Conservation (phyloP, 148 eudicot genomes). For the Rhododendron ovatum region DNA sequence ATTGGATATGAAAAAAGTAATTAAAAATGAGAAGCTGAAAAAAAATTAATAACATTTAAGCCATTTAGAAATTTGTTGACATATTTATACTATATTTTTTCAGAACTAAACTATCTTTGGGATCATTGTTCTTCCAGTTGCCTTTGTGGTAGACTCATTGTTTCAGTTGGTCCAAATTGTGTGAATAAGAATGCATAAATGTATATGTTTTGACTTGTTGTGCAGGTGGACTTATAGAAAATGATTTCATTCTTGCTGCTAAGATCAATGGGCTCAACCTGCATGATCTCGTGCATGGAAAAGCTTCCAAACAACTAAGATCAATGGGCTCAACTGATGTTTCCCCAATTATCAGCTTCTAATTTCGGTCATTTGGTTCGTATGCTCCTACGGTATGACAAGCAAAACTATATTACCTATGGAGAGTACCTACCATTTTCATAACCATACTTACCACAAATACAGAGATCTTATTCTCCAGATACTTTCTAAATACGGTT, state of each 20-base stretch:
- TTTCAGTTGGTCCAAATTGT: background rate
- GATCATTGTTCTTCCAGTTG: background rate
- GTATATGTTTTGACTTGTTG: background rate
- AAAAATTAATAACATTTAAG: background rate
- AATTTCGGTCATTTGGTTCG: too few relatives aligned
- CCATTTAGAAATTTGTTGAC: background rate
- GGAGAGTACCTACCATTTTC: too few relatives aligned
- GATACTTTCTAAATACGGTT: too few relatives aligned
- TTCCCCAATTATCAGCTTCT: too few relatives aligned
- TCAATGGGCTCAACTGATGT: slow-evolving; percentile 6
- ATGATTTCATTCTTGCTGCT: slow-evolving; percentile 93
- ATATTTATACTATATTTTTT: too few relatives aligned
- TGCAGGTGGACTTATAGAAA: slow-evolving; percentile 92
- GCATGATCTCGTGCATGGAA: slow-evolving; percentile 57
- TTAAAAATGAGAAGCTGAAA: background rate
- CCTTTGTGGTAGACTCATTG: background rate
- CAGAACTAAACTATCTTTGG: background rate
- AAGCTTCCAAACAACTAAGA: slow-evolving; percentile 5
- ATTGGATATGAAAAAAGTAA: too few relatives aligned
- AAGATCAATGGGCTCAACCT: slow-evolving; percentile 62
- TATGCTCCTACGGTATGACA: too few relatives aligned
- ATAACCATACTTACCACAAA: too few relatives aligned
- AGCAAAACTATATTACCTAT: too few relatives aligned
- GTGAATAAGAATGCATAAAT: background rate
- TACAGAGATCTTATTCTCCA: too few relatives aligned